Evolutionary conservation across 2,329 filamentous ascomycete genomes (phyloP).

Genomic region (Cladosporium velox): DNA sequence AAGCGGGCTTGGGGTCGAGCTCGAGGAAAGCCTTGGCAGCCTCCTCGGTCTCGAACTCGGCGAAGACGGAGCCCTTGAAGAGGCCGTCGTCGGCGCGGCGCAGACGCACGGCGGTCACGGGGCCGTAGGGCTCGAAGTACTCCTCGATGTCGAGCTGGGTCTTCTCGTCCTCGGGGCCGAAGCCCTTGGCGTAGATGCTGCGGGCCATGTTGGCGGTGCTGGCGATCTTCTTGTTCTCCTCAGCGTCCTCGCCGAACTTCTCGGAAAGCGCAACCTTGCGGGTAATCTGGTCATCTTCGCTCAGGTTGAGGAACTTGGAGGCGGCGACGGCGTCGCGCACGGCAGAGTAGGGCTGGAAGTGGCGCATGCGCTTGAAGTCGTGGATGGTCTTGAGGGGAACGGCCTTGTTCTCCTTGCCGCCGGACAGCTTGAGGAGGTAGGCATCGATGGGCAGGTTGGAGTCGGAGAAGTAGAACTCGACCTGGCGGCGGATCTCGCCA

Average conservation of each 20-base stretch:
- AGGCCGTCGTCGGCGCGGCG: constrained; percentile 69
- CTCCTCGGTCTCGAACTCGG: constrained; percentile 83
- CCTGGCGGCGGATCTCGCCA: constrained; percentile 80
- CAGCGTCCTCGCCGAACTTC: constrained; percentile 54
- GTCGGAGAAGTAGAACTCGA: constrained; percentile 95
- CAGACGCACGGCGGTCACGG: constrained; percentile 80
- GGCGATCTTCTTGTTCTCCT: constrained; percentile 56
- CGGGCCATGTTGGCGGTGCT: constrained; percentile 68
- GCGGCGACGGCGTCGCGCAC: constrained; percentile 81
- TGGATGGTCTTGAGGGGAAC: constrained; percentile 76
- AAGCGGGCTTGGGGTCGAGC: constrained; percentile 78
- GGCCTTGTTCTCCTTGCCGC: constrained; percentile 77
- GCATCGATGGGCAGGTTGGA: constrained; percentile 87
- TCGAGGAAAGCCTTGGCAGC: constrained; percentile 77
- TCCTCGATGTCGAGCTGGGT: constrained; percentile 93
- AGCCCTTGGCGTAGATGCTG: constrained; percentile 91
- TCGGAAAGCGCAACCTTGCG: constrained; percentile 70
- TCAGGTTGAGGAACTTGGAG: constrained; percentile 71
- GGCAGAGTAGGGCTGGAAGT: constrained; percentile 83
- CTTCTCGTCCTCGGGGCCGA: constrained; percentile 77
- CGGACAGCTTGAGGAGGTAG: constrained; percentile 77
- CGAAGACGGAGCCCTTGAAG: constrained; percentile 97
- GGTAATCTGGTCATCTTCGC: constrained; percentile 70
- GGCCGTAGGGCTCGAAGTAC: constrained; percentile 81
- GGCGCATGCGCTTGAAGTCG: constrained; percentile 93